A percentile compares a stretch with the other conserved stretches of the same genome.
These are phyloP conservation scores for Zymoseptoria passerinii DNA, from an alignment of 2,329 filamentous ascomycete genomes.

Conservation along the genomic window DNA sequence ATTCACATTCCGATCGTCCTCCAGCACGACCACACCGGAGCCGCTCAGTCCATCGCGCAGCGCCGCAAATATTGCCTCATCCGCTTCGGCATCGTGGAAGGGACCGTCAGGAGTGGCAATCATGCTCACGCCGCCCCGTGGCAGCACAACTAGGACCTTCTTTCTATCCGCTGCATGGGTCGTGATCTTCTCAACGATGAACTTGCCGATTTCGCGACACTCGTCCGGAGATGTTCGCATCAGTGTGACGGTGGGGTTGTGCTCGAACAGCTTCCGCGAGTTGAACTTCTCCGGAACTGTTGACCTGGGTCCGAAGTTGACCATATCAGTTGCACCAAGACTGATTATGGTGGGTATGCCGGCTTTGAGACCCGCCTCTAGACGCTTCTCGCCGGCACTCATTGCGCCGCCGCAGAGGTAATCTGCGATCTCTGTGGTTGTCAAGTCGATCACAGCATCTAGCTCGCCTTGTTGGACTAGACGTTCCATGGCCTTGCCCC, in stretches of 20 bases:
- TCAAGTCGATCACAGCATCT: slow-evolving; percentile 61
- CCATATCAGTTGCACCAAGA: slow-evolving; percentile 48
- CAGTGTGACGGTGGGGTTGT: slow-evolving; percentile 59
- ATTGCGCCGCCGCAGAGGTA: slow-evolving; percentile 55
- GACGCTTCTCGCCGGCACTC: slow-evolving; percentile 48
- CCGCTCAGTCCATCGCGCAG: slow-evolving; percentile 43
- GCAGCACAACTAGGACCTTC: slow-evolving; percentile 50
- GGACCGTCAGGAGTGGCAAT: slow-evolving; percentile 46
- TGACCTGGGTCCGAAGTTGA: slow-evolving; percentile 52
- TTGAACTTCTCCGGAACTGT: slow-evolving; percentile 50
- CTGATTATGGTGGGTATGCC: slow-evolving; percentile 52
- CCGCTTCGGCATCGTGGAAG: slow-evolving; percentile 46
- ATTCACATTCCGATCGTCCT: slow-evolving; percentile 48
- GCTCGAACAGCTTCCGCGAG: slow-evolving; percentile 49
- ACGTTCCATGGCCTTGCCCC: slow-evolving; percentile 61
- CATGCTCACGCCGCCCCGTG: slow-evolving; percentile 53
- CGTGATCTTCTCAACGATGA: slow-evolving; percentile 48
- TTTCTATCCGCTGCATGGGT: slow-evolving; percentile 32
- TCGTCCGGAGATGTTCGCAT: slow-evolving; percentile 57
- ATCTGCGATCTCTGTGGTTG: slow-evolving; percentile 62
- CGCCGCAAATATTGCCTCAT: slow-evolving; percentile 39
- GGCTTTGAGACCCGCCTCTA: slow-evolving; percentile 49
- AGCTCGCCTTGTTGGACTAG: slow-evolving; percentile 50
- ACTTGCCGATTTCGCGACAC: slow-evolving; percentile 45
- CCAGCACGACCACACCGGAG: slow-evolving; percentile 42